A percentile compares a stretch with the other conserved stretches of the same genome.
Conservation (phyloP, 2,329 filamentous ascomycete species). For the Stagonosporopsis cucurbitacearum region DNA sequence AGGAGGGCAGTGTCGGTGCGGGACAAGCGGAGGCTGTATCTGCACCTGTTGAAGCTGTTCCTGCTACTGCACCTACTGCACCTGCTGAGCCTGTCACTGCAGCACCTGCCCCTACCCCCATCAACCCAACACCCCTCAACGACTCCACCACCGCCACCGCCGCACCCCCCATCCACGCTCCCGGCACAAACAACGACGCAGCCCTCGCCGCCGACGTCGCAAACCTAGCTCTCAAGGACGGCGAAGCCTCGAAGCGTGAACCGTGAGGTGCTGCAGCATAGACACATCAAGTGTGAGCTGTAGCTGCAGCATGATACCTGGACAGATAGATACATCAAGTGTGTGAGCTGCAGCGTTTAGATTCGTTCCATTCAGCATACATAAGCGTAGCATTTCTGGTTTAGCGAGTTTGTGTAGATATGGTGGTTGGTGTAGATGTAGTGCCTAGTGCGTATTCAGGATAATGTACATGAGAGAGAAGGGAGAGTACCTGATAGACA, state of each 20-base stretch:
- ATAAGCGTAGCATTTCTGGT: too few relatives aligned
- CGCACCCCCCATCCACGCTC: conserved; percentile 10
- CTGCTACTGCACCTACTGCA: not conserved
- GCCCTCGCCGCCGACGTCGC: conserved; percentile 30
- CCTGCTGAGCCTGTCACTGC: not conserved
- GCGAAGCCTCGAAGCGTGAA: conserved; percentile 26
- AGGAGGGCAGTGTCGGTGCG: conserved; percentile 36
- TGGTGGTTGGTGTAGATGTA: too few relatives aligned
- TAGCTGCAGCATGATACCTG: too few relatives aligned
- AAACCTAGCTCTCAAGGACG: conserved; percentile 33
- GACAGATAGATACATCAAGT: too few relatives aligned
- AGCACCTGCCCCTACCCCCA: not conserved
- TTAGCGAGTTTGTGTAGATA: too few relatives aligned
- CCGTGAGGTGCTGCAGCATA: too few relatives aligned
- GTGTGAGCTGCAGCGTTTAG: too few relatives aligned
- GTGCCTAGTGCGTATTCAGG: too few relatives aligned
- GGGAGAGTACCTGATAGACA: too few relatives aligned
- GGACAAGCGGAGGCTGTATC: not conserved
- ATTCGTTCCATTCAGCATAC: too few relatives aligned
- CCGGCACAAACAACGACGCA: conserved; percentile 6
- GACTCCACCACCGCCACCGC: not conserved
- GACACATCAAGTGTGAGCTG: too few relatives aligned
- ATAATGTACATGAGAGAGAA: too few relatives aligned
- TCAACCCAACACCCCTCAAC: conserved; percentile 3
- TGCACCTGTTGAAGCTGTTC: not conserved